Conservation (phyloP, 176 grass and related monocot genomes). For the Pontederia paniculata region DNA sequence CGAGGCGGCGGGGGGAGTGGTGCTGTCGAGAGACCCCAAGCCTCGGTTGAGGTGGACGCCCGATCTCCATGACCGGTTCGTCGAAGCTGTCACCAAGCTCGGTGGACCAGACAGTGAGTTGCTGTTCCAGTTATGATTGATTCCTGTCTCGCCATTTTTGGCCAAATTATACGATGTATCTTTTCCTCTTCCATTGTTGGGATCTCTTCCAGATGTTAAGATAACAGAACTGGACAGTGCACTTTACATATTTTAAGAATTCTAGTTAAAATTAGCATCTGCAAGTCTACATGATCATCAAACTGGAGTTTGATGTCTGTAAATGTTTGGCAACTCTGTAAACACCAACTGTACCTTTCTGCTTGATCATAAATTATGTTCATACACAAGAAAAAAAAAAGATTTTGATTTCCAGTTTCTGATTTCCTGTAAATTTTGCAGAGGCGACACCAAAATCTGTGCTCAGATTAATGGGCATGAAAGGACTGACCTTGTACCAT, state of each 20-base stretch:
- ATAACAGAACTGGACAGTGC: no score
- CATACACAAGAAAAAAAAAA: no score
- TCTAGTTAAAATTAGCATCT: no score
- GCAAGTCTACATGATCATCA: no score
- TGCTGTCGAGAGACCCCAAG: conserved; percentile 73
- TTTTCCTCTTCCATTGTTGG: neutral
- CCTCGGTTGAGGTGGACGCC: conserved; percentile 82
- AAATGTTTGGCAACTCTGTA: no score
- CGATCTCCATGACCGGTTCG: conserved; percentile 89
- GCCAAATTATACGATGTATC: conserved; percentile 2
- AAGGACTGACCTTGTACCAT: conserved; percentile 90
- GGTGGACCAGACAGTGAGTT: conserved; percentile 80
- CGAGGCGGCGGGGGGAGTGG: conserved; percentile 22
- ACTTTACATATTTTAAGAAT: neutral
- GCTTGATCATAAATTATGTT: no score
- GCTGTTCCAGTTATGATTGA: neutral
- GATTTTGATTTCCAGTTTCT: neutral
- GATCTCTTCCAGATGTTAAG: neutral
- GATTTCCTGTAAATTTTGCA: conserved; percentile 1
- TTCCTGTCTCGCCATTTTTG: conserved; percentile 18
- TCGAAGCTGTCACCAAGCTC: conserved; percentile 95
- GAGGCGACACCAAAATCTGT: conserved; percentile 94
- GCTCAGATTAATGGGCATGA: conserved; percentile 88
- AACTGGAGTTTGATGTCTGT: neutral
- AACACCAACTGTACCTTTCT: no score